Base-by-base conservation (phyloP, 1,284 basidiomycete genomes). In the Dichomitus squalens region DNA sequence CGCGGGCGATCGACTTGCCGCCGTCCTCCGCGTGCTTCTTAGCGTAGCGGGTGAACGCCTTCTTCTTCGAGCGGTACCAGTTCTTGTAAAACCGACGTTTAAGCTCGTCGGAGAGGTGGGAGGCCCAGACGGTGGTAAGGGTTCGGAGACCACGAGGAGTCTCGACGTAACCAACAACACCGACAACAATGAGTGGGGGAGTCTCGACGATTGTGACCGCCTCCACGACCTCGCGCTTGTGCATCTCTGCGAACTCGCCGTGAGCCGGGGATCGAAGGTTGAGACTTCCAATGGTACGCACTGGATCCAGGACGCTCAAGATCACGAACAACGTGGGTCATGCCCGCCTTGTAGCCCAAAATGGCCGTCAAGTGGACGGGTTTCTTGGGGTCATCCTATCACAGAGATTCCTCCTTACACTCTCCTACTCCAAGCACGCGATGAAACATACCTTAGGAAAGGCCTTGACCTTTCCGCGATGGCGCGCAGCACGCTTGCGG, bases 11-110 rank as follows among this genome's bases (percentile, higher is more conserved):
- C 55, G 93, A 93, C 77, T 95, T 94, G 74, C 95, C 95, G 72
- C 86, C 87, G 74, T 95, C 92, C 79, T 98, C 96, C 57, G 96
- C 92, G 78, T 97, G 92, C 85, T 98, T 98, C 91, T 98, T 98
- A 76, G 96, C 96, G 80, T 98, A 96, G 67, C 90, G 90, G 72
- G 96, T 98, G 87, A 98, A 98, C 48, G 96, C 96, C 90, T 99
- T 99, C 89, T 98, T 99, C 93, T 99, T 99, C 61, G 94, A 96
- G 71, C 94, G 90, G 87, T 99, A 99, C 97, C 97, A 99, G 89
- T 98, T 99, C 88, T 96, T 98, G 92, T 98, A 98, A 92, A 99
- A 98, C 72, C 97, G 89, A 75, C 97, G 93, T 83, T 97, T 98
- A 75, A 99, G 78, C 77, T 98, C 96, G 74, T 83, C 93, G 62